Conservation (phyloP, 148 eudicot genomes). For the Rhododendron griersonianum region DNA sequence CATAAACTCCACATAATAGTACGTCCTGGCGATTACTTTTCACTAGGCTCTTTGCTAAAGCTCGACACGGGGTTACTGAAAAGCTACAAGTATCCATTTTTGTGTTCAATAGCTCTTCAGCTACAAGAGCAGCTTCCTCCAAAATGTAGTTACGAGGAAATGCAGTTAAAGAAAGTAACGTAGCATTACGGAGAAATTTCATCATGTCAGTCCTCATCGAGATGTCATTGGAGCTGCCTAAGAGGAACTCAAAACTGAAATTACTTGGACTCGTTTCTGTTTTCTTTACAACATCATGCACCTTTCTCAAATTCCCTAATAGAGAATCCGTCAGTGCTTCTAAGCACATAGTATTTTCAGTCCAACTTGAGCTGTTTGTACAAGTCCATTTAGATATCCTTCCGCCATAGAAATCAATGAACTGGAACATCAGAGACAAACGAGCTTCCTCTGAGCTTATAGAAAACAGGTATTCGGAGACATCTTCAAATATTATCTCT, state of each 20-base stretch:
- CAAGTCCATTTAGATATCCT: slow-evolving; percentile 60
- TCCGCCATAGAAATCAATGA: slow-evolving; percentile 87
- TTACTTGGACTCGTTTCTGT: slow-evolving; percentile 25
- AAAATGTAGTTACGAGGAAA: slow-evolving; percentile 71
- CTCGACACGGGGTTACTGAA: slow-evolving; percentile 68
- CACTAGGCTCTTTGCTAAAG: slow-evolving; percentile 77
- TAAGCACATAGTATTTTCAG: slow-evolving; percentile 54
- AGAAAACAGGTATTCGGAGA: slow-evolving; percentile 73
- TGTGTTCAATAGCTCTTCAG: slow-evolving; percentile 67
- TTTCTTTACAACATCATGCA: slow-evolving; percentile 28
- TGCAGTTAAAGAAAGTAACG: slow-evolving; percentile 52
- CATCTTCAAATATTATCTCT: slow-evolving; percentile 73
- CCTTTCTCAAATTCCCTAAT: slow-evolving; percentile 43
- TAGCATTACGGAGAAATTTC: slow-evolving; percentile 77
- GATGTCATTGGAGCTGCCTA: slow-evolving; percentile 33
- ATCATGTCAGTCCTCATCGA: slow-evolving; percentile 54
- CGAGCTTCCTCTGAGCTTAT: slow-evolving; percentile 70
- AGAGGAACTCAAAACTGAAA: slow-evolving; percentile 44
- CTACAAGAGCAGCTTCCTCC: slow-evolving; percentile 74
- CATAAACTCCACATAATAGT: slow-evolving; percentile 88
- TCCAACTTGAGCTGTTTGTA: slow-evolving; percentile 86
- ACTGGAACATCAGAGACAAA: slow-evolving; percentile 65
- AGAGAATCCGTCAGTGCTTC: slow-evolving; percentile 47
- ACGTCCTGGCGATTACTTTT: slow-evolving; percentile 94
- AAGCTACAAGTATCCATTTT: slow-evolving; percentile 32